A percentile compares a stretch with the other conserved stretches of the same genome.
Conservation (phyloP, 257 asterid species). For the Orobanche coerulescens region DNA sequence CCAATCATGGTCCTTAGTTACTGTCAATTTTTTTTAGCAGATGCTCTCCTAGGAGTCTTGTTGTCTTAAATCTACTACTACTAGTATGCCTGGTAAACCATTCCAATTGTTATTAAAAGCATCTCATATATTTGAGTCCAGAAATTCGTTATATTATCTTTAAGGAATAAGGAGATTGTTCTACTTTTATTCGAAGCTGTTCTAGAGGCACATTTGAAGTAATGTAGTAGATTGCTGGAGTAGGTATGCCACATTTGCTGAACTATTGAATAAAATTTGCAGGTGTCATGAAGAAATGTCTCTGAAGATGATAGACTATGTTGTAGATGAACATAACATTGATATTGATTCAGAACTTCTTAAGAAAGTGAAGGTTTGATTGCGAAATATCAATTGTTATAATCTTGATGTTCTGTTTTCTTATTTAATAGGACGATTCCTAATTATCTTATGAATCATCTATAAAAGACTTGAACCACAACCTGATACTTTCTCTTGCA, state of each 20-base stretch:
- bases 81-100: background rate
- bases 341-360: constrained; percentile 51
- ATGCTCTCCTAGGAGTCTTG: background rate
- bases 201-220: background rate
- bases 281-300: constrained; percentile 98
- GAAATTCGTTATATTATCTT: background rate
- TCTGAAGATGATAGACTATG: constrained; percentile 65
- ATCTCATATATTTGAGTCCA: constrained; percentile 8
- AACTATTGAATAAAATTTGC: constrained; percentile 25
- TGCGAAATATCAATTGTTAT: constrained; percentile 7
- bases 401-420: background rate
- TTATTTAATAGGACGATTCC: constrained; percentile 9
- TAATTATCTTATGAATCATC: background rate
- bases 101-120: background rate
- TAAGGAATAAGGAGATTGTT: constrained; percentile 10
- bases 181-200: constrained; percentile 4
- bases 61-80: background rate
- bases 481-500: constrained; percentile 1
- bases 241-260: constrained; percentile 4
- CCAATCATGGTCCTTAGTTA: background rate
- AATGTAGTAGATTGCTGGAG: constrained; percentile 2
- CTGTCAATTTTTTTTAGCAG: background rate
- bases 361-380: constrained; percentile 71
- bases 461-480: background rate
- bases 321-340: constrained; percentile 73